These are phyloP conservation scores for Torulaspora quercuum DNA, from an alignment of 805 yeast genomes.

Conservation along the genomic window DNA sequence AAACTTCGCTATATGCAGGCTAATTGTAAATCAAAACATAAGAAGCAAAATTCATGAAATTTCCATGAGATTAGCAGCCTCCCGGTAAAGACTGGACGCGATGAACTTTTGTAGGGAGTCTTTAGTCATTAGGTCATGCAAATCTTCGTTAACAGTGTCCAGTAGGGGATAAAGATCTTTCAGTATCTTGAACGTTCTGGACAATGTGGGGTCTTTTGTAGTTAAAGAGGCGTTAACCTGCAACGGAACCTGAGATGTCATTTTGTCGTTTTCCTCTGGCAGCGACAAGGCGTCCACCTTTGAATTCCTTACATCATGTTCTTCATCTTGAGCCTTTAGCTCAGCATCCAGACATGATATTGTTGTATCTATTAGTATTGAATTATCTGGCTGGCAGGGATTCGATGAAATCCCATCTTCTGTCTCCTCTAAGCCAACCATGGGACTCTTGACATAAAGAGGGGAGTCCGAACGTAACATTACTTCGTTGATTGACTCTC, in stretches of 20 bases:
- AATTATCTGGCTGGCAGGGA: not conserved
- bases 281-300: no score
- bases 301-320: not conserved
- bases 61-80: conserved; percentile 24
- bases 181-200: conserved; percentile 37
- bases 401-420: not conserved
- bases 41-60: no score
- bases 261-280: not conserved
- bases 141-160: conserved; percentile 46
- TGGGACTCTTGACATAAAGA: conserved; percentile 12
- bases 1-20: no score
- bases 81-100: conserved; percentile 40
- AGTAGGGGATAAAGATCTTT: conserved; percentile 43
- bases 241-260: not conserved
- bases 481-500: conserved; percentile 42
- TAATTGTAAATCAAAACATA: no score
- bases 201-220: conserved; percentile 7
- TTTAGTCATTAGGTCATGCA: conserved; percentile 59
- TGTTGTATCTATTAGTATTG: not conserved
- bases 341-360: not conserved
- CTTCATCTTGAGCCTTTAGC: not conserved
- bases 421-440: no score
- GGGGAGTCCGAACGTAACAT: conserved; percentile 43
- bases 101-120: conserved; percentile 75
- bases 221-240: not conserved